A percentile compares a stretch with the other conserved stretches of the same genome.
These are phyloP conservation scores for Diaporthe helianthi DNA, from an alignment of 2,329 filamentous ascomycete species.

Conservation along the genomic window DNA sequence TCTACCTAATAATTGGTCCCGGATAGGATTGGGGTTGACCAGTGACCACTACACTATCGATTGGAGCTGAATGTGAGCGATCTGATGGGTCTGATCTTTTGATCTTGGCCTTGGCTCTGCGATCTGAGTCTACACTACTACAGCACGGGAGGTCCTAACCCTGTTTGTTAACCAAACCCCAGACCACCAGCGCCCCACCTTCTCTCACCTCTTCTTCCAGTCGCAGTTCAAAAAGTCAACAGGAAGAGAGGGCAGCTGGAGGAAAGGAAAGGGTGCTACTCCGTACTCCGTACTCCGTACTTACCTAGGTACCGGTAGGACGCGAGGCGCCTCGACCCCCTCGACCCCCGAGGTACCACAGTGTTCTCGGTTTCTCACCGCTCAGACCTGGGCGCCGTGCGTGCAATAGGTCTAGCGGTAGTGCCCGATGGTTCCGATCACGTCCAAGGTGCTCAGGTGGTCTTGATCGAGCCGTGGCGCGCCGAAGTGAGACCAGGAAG, in stretches of 20 bases:
- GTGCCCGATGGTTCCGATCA: not conserved
- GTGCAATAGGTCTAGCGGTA: not conserved
- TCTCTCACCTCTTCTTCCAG: too few relatives aligned
- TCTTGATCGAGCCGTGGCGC: not conserved
- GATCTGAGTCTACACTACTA: too few relatives aligned
- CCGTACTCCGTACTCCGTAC: too few relatives aligned
- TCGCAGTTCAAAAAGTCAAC: not conserved
- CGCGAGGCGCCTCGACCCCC: not conserved
- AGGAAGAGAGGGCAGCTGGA: not conserved
- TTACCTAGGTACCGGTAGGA: too few relatives aligned
- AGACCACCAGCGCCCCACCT: too few relatives aligned
- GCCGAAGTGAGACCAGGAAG: not conserved
- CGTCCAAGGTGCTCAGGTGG: not conserved
- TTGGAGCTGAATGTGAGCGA: slow-evolving; percentile 14
- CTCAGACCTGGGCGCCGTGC: not conserved
- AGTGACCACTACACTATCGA: too few relatives aligned
- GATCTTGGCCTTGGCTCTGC: not conserved
- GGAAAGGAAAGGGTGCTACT: too few relatives aligned
- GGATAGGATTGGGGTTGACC: slow-evolving; percentile 6
- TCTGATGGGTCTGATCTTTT: slow-evolving; percentile 17
- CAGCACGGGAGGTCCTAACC: too few relatives aligned
- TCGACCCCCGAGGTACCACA: too few relatives aligned
- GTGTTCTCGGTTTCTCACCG: too few relatives aligned
- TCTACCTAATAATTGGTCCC: too few relatives aligned
- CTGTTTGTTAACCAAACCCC: too few relatives aligned